Conservation (phyloP, 495 filamentous ascomycete genomes). For the Annulohypoxylon stygium region DNA sequence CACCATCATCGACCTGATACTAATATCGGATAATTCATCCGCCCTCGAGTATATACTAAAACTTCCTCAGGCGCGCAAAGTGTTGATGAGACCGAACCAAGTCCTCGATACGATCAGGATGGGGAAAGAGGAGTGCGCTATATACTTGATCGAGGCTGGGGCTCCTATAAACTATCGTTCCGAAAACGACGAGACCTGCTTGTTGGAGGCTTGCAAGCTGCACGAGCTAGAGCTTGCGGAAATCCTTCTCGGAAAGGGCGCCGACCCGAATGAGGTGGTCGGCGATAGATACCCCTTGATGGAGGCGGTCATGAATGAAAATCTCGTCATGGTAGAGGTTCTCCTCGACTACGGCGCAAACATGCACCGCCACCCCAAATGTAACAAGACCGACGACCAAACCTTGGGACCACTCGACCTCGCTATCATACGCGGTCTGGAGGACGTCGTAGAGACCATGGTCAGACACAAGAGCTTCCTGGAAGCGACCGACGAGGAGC, state of each 20-base stretch:
- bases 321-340: constrained; percentile 1
- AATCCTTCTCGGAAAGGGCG: constrained; percentile 26
- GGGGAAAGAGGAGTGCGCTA: background rate
- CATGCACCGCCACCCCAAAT: constrained; percentile 19
- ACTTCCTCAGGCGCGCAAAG: background rate
- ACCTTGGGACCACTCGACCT: constrained; percentile 22
- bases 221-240: background rate
- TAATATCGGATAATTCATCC: background rate
- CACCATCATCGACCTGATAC: background rate
- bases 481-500: constrained; percentile 22
- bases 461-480: constrained; percentile 9
- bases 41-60: constrained; percentile 5
- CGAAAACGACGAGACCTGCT: background rate
- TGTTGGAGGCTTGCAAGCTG: constrained; percentile 30
- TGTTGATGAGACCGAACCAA: background rate
- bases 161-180: constrained; percentile 3
- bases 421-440: constrained; percentile 25
- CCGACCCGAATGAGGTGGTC: constrained; percentile 28
- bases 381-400: background rate
- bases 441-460: constrained; percentile 13
- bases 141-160: constrained; percentile 20
- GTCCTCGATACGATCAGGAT: background rate
- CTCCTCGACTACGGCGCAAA: constrained; percentile 36
- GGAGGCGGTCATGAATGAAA: background rate
- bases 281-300: background rate